Percentiles rank a stretch among this genome's conserved stretches.
phyloP scores from a whole-genome alignment of 805 yeast species.

The Ogataea pini region DNA sequence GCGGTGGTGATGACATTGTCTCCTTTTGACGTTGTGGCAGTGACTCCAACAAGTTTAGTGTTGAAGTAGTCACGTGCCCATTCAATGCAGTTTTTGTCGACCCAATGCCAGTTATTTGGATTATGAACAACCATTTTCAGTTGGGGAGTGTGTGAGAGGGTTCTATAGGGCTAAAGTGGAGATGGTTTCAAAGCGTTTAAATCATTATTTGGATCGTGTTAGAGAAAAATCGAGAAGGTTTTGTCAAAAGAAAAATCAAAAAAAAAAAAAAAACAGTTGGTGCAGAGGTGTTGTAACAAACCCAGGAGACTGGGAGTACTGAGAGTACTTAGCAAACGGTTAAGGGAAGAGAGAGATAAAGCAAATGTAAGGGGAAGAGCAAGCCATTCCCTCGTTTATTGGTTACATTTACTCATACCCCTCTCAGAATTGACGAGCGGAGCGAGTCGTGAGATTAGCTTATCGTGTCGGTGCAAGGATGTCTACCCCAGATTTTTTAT shows the following conservation, averaged over 20 bases:
- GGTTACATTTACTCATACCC: no score
- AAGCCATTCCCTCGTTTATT: no score
- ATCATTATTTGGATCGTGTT: neutral
- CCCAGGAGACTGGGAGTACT: no score
- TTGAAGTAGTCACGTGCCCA: constrained; percentile 85
- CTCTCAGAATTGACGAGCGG: no score
- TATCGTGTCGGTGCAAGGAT: neutral
- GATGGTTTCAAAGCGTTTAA: neutral
- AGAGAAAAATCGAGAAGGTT: neutral
- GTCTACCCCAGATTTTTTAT: constrained; percentile 1
- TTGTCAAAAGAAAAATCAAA: no score
- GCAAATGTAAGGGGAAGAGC: no score
- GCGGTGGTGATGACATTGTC: constrained; percentile 40
- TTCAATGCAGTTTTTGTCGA: constrained; percentile 90
- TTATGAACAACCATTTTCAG: constrained; percentile 82
- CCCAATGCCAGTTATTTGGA: constrained; percentile 99
- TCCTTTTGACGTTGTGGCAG: constrained; percentile 36
- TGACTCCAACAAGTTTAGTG: constrained; percentile 55
- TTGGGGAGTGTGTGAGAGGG: neutral
- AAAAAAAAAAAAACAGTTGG: no score
- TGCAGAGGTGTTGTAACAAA: constrained; percentile 2
- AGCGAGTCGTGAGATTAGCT: no score
- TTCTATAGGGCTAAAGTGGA: constrained; percentile 1
- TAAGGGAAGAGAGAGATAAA: no score
- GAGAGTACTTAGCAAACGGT: no score